These are phyloP conservation scores for Mycotypha africana DNA, from an alignment of 371 early-diverging fungal species.

Conservation along the genomic window DNA sequence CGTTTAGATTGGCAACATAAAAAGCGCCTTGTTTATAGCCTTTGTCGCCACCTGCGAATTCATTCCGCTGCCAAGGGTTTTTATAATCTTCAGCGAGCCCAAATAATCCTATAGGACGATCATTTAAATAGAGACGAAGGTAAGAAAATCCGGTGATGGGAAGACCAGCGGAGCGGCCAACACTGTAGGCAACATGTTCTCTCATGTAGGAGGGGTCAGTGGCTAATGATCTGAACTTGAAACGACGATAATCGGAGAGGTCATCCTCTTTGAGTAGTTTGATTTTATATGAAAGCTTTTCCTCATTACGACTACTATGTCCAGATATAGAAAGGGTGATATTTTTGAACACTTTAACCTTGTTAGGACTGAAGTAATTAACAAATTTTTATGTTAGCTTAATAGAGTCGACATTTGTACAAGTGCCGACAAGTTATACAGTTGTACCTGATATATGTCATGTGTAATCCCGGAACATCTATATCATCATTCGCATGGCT, in stretches of 20 bases:
- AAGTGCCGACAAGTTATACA: too few relatives aligned
- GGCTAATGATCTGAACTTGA: slow-evolving; percentile 28
- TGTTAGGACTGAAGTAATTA: slow-evolving; percentile 11
- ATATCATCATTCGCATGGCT: slow-evolving; percentile 9
- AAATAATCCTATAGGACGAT: slow-evolving; percentile 28
- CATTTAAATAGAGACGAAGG: slow-evolving; percentile 22
- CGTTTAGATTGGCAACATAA: slow-evolving; percentile 12
- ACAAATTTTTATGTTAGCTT: neutral
- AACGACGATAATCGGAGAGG: slow-evolving; percentile 22
- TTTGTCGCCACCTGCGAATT: slow-evolving; percentile 19
- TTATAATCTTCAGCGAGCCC: slow-evolving; percentile 25
- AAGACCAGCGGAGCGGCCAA: slow-evolving; percentile 34
- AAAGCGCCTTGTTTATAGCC: slow-evolving; percentile 17
- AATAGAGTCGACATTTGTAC: too few relatives aligned
- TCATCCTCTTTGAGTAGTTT: slow-evolving; percentile 17
- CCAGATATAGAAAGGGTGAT: slow-evolving; percentile 16
- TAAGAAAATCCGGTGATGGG: slow-evolving; percentile 34
- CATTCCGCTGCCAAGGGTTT: slow-evolving; percentile 27
- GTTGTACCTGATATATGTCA: slow-evolving; percentile 35
- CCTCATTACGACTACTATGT: slow-evolving; percentile 13
- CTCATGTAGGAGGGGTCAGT: slow-evolving; percentile 45
- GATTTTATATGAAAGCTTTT: slow-evolving; percentile 22
- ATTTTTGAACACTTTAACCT: slow-evolving; percentile 4
- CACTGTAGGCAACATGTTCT: slow-evolving; percentile 42
- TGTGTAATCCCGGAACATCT: slow-evolving; percentile 4